phyloP scores from a whole-genome alignment of 306 rosid species.

The Cicer arietinum region DNA sequence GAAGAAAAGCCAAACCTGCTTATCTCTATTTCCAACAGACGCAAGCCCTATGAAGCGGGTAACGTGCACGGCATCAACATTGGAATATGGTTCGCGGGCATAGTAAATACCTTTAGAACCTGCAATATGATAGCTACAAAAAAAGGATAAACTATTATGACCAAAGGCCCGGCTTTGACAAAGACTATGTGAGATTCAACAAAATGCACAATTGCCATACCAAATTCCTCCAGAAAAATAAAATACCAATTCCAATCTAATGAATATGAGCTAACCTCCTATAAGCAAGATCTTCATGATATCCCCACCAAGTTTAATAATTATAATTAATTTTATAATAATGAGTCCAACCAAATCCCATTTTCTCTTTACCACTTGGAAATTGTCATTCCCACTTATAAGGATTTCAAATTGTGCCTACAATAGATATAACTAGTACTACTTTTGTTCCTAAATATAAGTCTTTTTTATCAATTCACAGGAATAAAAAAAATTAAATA shows the following conservation, averaged over 20 bases:
- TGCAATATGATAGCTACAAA: slow-evolving; percentile 87
- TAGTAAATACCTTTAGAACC: slow-evolving; percentile 83
- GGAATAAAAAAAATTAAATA: background rate
- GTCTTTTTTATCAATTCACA: background rate
- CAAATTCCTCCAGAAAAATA: slow-evolving; percentile 26
- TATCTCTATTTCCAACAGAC: slow-evolving; percentile 87
- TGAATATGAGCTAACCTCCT: slow-evolving; percentile 22
- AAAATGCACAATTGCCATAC: slow-evolving; percentile 33
- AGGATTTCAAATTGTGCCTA: slow-evolving; percentile 21
- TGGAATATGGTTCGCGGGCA: slow-evolving; percentile 91
- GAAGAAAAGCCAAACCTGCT: slow-evolving; percentile 67
- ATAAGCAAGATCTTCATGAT: slow-evolving; percentile 19
- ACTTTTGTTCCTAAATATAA: background rate
- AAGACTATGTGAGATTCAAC: slow-evolving; percentile 30
- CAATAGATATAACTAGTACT: background rate
- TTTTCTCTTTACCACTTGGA: slow-evolving; percentile 23
- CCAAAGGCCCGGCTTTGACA: slow-evolving; percentile 21
- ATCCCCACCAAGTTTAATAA: slow-evolving; percentile 9
- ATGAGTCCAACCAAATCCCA: slow-evolving; percentile 37
- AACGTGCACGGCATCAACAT: slow-evolving; percentile 82
- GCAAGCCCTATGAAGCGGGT: slow-evolving; percentile 98
- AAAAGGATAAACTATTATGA: slow-evolving; percentile 32
- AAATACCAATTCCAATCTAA: slow-evolving; percentile 29
- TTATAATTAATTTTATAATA: slow-evolving; percentile 15
- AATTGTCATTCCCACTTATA: slow-evolving; percentile 21